Evolutionary conservation across 2,329 filamentous ascomycete genomes (phyloP), one percentile per base, ranked within the genome.

Genomic region (Epichloe gansuensis): DNA sequence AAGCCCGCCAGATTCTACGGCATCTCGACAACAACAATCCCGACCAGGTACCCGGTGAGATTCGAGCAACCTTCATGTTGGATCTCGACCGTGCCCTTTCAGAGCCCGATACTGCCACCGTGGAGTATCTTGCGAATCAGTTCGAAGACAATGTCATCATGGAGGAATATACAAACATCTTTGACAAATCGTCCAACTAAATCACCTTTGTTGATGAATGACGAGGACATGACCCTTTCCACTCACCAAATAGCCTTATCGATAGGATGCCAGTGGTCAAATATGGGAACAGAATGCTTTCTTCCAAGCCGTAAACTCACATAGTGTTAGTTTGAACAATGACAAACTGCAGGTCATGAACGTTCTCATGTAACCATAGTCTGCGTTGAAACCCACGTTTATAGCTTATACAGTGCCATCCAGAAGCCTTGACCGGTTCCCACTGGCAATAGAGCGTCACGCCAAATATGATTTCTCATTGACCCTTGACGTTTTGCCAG

Each of bases 61-160:
- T 70, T 8, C 58, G 65, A 1, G 69, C 63, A 4, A 65, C 65
- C 0, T 67, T 72, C 52, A 67, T 70, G 65, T 58, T 61, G 3
- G 68, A 72, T 50, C 56, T 69, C 46, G 60, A 65, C 15, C 54
- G 70, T n/a, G 67, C 66, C 5, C 55, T 67, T 52, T 64, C 59
- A 8, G 58, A 71, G 21, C 67, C 67, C 2, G 60, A 61, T 15
- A 60, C 60, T 11, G 68, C 67, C 5, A 64, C 50, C 13, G 64
- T 63, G 12, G 67, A 70, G 52, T 65, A 57, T 6, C 45, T 70
- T 21, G 67, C 68, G 0, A 54, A 48, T 1, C 58, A 60, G 21
- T 70, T 71, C 44, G 64, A 66, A 31, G 62, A 63, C 9, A 59
- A 67, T 53, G 62, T 64, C 0, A 46, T 68, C 21, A 65, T 70